Conservation (phyloP, 2,329 filamentous ascomycete genomes). For the Colletotrichum abscissum region DNA sequence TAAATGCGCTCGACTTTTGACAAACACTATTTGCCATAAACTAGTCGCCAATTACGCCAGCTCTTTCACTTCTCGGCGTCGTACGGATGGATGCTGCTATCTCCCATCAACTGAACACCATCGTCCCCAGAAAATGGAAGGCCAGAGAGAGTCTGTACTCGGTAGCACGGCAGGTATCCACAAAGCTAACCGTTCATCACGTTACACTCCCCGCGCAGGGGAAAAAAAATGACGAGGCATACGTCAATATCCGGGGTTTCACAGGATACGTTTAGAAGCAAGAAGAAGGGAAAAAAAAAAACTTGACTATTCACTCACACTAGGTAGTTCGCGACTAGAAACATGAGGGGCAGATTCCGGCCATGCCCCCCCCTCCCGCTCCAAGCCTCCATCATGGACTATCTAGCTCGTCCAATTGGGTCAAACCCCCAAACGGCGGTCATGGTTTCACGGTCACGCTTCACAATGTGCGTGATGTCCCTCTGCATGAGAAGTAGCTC, state of each 20-base stretch:
- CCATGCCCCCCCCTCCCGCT: neutral
- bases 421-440: neutral
- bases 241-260: conserved; percentile 21
- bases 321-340: neutral
- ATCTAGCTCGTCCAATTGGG: neutral
- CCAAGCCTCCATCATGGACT: neutral
- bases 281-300: too few species aligned
- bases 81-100: neutral
- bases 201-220: neutral
- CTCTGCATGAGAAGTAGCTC: neutral
- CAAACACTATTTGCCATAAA: neutral
- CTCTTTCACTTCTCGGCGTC: neutral
- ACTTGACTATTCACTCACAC: neutral
- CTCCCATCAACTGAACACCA: neutral
- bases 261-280: neutral
- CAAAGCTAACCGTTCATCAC: neutral
- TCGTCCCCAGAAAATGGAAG: neutral
- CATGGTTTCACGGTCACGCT: neutral
- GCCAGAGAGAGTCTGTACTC: neutral
- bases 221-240: neutral
- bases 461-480: neutral
- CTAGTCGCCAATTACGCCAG: too few species aligned
- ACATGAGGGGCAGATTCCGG: neutral
- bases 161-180: neutral
- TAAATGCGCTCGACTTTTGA: too few species aligned